A percentile compares a stretch with the other conserved stretches of the same genome.
Evolutionary conservation across 2,329 filamentous ascomycete species (phyloP).

Genomic region (Leptoxyphium fumago): DNA sequence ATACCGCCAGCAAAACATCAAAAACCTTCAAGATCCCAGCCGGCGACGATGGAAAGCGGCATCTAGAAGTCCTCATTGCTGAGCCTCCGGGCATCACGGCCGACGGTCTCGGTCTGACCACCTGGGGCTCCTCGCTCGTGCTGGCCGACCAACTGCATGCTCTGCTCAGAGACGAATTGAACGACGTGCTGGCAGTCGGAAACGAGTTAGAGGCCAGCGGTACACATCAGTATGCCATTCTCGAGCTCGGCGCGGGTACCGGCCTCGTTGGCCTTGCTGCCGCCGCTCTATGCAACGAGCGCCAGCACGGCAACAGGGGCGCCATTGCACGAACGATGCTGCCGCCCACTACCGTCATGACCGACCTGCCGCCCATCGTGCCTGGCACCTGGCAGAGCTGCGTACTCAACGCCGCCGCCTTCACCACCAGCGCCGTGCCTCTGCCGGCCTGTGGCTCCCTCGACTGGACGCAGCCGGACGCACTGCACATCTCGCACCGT

Average conservation of each 20-base stretch:
- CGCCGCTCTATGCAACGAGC: slow-evolving; percentile 1
- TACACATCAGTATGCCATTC: slow-evolving; percentile 9
- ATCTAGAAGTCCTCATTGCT: neutral
- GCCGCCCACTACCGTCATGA: slow-evolving; percentile 19
- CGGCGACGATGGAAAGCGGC: neutral
- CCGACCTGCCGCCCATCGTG: slow-evolving; percentile 21
- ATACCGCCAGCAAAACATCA: neutral
- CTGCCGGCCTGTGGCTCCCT: slow-evolving; percentile 16
- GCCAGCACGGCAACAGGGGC: too few relatives aligned
- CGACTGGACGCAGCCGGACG: slow-evolving; percentile 23
- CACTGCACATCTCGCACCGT: slow-evolving; percentile 8
- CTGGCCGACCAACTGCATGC: slow-evolving; percentile 22
- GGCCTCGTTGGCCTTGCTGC: slow-evolving; percentile 24
- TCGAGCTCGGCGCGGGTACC: slow-evolving; percentile 26
- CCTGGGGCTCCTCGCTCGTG: slow-evolving; percentile 25
- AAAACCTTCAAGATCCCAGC: neutral
- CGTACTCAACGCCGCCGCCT: slow-evolving; percentile 14
- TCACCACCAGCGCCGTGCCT: slow-evolving; percentile 3
- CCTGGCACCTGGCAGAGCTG: slow-evolving; percentile 21
- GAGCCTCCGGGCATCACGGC: slow-evolving; percentile 6
- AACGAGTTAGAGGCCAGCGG: slow-evolving; percentile 1
- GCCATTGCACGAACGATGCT: slow-evolving; percentile 4
- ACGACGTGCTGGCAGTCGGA: slow-evolving; percentile 2
- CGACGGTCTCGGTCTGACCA: slow-evolving; percentile 23
- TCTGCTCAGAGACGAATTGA: slow-evolving; percentile 7